Base-by-base conservation (phyloP, 2,329 filamentous ascomycete genomes). In the Colletotrichum sp. region DNA sequence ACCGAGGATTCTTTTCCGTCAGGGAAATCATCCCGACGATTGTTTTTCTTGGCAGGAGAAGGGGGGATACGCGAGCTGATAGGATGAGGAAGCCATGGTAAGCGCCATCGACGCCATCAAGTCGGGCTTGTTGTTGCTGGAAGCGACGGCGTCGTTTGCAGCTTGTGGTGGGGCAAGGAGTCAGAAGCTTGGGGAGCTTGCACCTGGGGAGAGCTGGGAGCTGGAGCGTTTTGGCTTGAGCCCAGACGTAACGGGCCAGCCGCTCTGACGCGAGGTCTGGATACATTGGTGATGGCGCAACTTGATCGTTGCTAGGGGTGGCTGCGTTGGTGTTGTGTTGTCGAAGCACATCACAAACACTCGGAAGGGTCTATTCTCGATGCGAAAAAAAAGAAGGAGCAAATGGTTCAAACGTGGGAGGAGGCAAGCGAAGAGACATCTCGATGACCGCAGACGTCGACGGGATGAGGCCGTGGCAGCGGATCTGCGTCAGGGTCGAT, bases 61-160 rank as follows among this genome's bases (percentile, higher is more conserved):
- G 49, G 62, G 21, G 39, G 30, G 15, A 9, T 52, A 52, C 52
- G 28, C 18, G 65, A 36, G 16, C 18, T 49, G 52, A 60, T 34
- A 34, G 32, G 59, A 52, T 52, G 16, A 55, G 32, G 30, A 49
- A 68, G 63, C 55, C 63, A 64, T 26, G 34, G 32, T 32, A 21
- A 63, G 70, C 57, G 44, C 70, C 57, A 49, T 64, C 44, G 63
- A 63, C 32, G 70, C 57, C 69, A 59, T 28, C 24, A 18, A 32
- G 68, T 49, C 32, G 32, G 44, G 26, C 18, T 49, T 55, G 21
- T 52, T 39, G 24, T 21, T 34, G 39, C 21, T 30, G 30, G 44
- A n/a, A 7, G 49, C 18, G 69, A 73, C 69, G 64, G 44, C 57
- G 70, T 62, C 69, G 73, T 75, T 75, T 68, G 68, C 73, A 52